Conservation (phyloP, 345 rosid genomes). For the Bruguiera gymnorhiza region DNA sequence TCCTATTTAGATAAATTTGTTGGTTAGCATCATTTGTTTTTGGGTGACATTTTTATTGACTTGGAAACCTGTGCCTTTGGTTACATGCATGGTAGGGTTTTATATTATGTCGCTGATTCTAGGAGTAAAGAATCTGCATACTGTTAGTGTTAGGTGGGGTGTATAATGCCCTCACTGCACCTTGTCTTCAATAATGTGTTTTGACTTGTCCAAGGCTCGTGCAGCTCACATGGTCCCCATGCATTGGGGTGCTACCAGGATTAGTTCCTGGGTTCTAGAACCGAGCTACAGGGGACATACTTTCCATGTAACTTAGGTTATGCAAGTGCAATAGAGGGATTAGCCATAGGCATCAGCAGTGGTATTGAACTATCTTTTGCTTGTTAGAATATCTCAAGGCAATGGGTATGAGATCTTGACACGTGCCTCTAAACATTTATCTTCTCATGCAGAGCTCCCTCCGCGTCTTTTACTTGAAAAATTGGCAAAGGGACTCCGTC, state of each 20-base stretch:
- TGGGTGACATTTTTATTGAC: neutral
- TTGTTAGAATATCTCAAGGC: neutral
- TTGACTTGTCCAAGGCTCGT: neutral
- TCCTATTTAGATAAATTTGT: neutral
- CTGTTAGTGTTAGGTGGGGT: conserved; percentile 8
- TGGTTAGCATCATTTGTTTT: neutral
- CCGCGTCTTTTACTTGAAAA: conserved; percentile 72
- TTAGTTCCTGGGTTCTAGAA: neutral
- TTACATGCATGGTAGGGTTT: neutral
- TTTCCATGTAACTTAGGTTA: neutral
- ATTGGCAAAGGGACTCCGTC: conserved; percentile 70
- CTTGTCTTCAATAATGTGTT: neutral
- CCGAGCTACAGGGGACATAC: neutral
- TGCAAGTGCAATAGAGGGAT: neutral
- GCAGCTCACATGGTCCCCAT: neutral
- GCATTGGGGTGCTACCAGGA: neutral
- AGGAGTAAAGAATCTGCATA: neutral
- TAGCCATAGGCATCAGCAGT: neutral
- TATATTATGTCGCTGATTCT: conserved; percentile 1
- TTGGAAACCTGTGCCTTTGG: neutral
- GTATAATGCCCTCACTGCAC: neutral
- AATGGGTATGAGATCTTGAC: neutral
- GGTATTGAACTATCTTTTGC: conserved; percentile 1
- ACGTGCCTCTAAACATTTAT: neutral
- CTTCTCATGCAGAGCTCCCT: conserved; percentile 62